Evolutionary conservation across 257 asterid genomes (phyloP), one percentile per base, ranked within the genome.

Genomic region (Solanum gracilifrons): DNA sequence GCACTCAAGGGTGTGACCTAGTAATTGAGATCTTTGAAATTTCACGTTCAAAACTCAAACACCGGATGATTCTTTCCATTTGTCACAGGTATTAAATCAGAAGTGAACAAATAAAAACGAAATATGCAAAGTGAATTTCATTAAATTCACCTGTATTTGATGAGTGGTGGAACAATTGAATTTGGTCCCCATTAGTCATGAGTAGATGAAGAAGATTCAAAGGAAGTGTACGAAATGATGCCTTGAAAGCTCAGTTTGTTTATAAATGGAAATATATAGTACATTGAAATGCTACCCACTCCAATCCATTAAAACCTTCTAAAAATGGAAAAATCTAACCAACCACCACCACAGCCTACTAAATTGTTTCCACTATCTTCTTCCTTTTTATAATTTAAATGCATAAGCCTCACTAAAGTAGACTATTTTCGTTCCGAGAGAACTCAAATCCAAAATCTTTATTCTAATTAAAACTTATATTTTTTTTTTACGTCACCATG

Each of bases 221-320:
- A 80, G 66, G 3, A 27, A 80, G 66, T 13, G 36, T 39, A 39
- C 13, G 29, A 39, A 76, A 86, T 82, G 90, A 91, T 88, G 91
- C 88, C 88, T 69, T 91, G 92, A 89, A 89, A 90, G 90, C 91
- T 68, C 92, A 88, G 88, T 77, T 69, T 84, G 90, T 89, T 87
- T 51, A 82, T 4, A 92, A 90, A 75, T 89, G 91, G 93, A 60
- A 91, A 93, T 36, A 6, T 35, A 35, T 86, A 76, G 87, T 85
- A 88, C 91, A 90, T 90, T 91, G 86, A 91, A 89, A 88, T 69
- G 55, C 33, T 77, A 82, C 83, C 13, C 41, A 72, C 87, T 87
- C 86, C 27, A 89, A 89, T 86, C 93, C 89, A 89, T 89, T 84
- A 83, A 33, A 84, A 77, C 87, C 90, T 92, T 90, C 98, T 85